A percentile compares a stretch with the other conserved stretches of the same genome.
These are phyloP conservation scores for Mallotus nudiflorus DNA, from an alignment of 345 rosid genomes.

Conservation along the genomic window DNA sequence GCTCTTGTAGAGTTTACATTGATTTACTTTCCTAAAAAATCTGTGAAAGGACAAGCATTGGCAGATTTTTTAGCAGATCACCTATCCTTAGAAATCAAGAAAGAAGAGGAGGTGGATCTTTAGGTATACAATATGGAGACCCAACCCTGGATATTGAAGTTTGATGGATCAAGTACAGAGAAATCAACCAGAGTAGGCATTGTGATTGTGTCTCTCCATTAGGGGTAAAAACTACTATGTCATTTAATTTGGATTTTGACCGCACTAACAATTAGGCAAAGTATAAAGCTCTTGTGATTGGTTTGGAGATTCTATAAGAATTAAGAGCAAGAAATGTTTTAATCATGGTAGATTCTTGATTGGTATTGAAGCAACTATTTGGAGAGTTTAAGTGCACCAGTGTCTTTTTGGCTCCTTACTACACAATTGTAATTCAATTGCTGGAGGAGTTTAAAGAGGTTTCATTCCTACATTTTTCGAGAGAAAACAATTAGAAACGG, in stretches of 20 bases:
- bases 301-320: neutral
- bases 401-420: too few species aligned
- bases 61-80: neutral
- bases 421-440: too few species aligned
- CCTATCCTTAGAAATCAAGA: neutral
- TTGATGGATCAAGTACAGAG: neutral
- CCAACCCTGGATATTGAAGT: too few species aligned
- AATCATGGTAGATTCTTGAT: neutral
- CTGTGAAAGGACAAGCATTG: neutral
- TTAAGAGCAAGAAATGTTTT: neutral
- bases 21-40: neutral
- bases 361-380: neutral
- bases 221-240: neutral
- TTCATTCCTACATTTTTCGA: too few species aligned
- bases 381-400: neutral
- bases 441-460: too few species aligned
- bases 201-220: neutral
- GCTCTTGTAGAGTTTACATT: too few species aligned
- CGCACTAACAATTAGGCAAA: neutral
- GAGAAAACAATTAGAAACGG: too few species aligned
- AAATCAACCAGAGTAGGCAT: neutral
- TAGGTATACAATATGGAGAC: neutral
- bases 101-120: neutral
- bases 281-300: neutral
- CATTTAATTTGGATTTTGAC: neutral